A percentile compares a stretch with the other conserved stretches of the same genome.
phyloP scores from a whole-genome alignment of 1,284 basidiomycete species.

The Trametes hirsuta region DNA sequence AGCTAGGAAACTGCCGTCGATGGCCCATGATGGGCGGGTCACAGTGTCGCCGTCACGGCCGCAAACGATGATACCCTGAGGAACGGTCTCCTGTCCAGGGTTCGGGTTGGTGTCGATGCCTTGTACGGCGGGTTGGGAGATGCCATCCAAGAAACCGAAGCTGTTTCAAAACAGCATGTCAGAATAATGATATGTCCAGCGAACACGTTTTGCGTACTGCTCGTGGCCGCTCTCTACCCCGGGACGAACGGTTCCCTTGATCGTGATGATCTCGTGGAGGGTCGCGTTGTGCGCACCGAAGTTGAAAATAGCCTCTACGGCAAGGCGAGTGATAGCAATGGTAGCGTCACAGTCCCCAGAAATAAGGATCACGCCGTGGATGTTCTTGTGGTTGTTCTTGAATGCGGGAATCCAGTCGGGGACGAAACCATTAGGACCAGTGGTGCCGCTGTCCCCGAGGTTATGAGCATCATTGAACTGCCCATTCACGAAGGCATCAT shows the following conservation, averaged over 20 bases:
- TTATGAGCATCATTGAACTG: constrained; percentile 34
- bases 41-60: constrained; percentile 36
- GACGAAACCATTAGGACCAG: constrained; percentile 28
- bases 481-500: constrained; percentile 36
- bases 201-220: constrained; percentile 23
- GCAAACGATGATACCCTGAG: constrained; percentile 39
- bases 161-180: constrained; percentile 14
- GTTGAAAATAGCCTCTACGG: constrained; percentile 18
- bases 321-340: constrained; percentile 18
- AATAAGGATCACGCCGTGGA: constrained; percentile 44
- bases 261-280: constrained; percentile 34
- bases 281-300: constrained; percentile 30
- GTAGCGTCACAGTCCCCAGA: constrained; percentile 35
- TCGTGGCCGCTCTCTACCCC: constrained; percentile 40
- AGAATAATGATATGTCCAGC: neutral
- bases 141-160: constrained; percentile 46
- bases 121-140: constrained; percentile 42
- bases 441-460: constrained; percentile 27
- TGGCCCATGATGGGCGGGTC: constrained; percentile 48
- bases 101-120: constrained; percentile 37
- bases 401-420: constrained; percentile 40
- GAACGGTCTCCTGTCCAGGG: constrained; percentile 39
- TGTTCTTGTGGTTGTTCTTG: constrained; percentile 28
- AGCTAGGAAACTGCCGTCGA: constrained; percentile 56
- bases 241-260: constrained; percentile 39